These are phyloP conservation scores for Aciculosporium take DNA, from an alignment of 2,329 filamentous ascomycete genomes.

Conservation along the genomic window DNA sequence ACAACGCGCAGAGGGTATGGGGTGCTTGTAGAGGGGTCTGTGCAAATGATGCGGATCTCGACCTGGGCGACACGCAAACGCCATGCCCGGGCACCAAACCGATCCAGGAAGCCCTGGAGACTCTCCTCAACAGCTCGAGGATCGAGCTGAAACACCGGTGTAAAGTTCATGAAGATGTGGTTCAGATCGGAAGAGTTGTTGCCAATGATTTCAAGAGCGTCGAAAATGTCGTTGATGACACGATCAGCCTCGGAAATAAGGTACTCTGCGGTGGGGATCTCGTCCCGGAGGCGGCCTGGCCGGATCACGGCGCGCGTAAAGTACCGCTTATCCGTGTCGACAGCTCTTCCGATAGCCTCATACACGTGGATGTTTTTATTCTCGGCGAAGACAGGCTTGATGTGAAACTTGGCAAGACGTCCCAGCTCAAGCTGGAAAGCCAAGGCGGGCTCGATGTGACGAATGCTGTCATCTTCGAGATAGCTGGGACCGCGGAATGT, in stretches of 20 bases:
- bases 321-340: slow-evolving; percentile 95
- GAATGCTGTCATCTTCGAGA: slow-evolving; percentile 85
- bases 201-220: slow-evolving; percentile 94
- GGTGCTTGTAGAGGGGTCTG: slow-evolving; percentile 67
- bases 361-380: slow-evolving; percentile 99
- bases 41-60: slow-evolving; percentile 97
- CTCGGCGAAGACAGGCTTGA: slow-evolving; percentile 96
- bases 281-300: slow-evolving; percentile 84
- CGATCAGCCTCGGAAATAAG: slow-evolving; percentile 94
- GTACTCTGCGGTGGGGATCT: slow-evolving; percentile 97
- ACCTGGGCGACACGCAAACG: slow-evolving; percentile 91
- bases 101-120: slow-evolving; percentile 86
- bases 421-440: slow-evolving; percentile 97
- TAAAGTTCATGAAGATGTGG: slow-evolving; percentile 99
- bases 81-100: slow-evolving; percentile 91
- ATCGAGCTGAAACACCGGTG: slow-evolving; percentile 83
- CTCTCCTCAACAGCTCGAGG: slow-evolving; percentile 85
- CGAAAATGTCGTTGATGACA: slow-evolving; percentile 92
- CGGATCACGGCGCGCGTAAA: slow-evolving; percentile 94
- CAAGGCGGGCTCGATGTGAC: slow-evolving; percentile 89
- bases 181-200: slow-evolving; percentile 99
- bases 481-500: slow-evolving; percentile 92
- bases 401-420: slow-evolving; percentile 90
- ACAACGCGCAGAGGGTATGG: slow-evolving; percentile 89
- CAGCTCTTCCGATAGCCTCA: slow-evolving; percentile 86